phyloP scores from a whole-genome alignment of 306 rosid species.

The Lablab purpureus region DNA sequence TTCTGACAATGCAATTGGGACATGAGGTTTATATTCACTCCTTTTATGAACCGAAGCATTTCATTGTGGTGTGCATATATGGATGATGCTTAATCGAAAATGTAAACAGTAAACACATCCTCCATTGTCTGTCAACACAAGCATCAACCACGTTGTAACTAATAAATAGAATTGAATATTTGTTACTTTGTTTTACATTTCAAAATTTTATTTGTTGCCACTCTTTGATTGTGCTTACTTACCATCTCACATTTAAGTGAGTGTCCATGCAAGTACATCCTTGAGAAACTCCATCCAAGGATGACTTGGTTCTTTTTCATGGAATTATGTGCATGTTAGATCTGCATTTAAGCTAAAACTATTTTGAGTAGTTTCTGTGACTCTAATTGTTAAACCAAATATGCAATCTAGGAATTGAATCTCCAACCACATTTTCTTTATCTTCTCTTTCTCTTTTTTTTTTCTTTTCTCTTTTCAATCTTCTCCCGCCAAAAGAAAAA shows the following conservation, averaged over 20 bases:
- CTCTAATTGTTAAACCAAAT: too few relatives aligned
- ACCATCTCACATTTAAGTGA: not conserved
- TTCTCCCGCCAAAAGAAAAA: too few relatives aligned
- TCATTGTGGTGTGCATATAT: conserved; percentile 21
- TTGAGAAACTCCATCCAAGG: not conserved
- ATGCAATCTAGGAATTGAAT: too few relatives aligned
- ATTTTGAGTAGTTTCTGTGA: too few relatives aligned
- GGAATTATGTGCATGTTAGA: too few relatives aligned
- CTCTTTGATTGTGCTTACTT: not conserved
- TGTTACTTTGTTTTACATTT: not conserved
- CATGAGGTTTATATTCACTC: conserved; percentile 18
- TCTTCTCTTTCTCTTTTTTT: too few relatives aligned
- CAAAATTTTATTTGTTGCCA: not conserved
- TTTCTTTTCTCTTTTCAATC: too few relatives aligned
- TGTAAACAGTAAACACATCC: conserved; percentile 20
- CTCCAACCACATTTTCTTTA: too few relatives aligned
- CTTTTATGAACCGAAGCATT: conserved; percentile 20
- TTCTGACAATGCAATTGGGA: conserved; percentile 18
- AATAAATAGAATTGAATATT: not conserved
- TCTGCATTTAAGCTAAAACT: too few relatives aligned
- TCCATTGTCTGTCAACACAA: conserved; percentile 26
- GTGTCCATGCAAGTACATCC: not conserved
- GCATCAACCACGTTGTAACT: not conserved
- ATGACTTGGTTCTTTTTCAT: too few relatives aligned
- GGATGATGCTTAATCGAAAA: conserved; percentile 9